A percentile compares a stretch with the other conserved stretches of the same genome.
Conservation (phyloP, 179 eudicot species). For the Camellia oleifera region DNA sequence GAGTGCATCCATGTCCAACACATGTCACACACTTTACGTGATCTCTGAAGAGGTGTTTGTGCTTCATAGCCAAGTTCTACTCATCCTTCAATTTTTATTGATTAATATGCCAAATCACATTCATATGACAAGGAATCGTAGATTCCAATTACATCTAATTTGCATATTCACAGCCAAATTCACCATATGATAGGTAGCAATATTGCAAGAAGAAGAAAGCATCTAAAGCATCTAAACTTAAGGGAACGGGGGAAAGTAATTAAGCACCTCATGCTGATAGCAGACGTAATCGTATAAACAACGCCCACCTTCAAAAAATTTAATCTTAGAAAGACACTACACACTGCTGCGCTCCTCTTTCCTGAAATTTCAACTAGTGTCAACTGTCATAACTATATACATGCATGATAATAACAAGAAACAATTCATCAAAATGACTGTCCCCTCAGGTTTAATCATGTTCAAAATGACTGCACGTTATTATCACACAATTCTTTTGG, state of each 20-base stretch:
- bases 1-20: too few species aligned
- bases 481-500: not conserved
- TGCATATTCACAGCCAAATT: not conserved
- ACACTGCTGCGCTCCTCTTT: conserved; percentile 47
- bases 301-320: conserved; percentile 62
- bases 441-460: conserved; percentile 1
- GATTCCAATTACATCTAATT: not conserved
- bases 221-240: not conserved
- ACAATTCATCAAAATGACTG: not conserved
- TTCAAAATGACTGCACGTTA: not conserved
- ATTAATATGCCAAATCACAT: not conserved
- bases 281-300: conserved; percentile 70
- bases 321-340: conserved; percentile 48
- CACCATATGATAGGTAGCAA: not conserved
- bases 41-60: too few species aligned
- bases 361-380: conserved; percentile 43
- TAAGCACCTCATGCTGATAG: conserved; percentile 65
- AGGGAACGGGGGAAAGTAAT: not conserved
- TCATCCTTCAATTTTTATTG: not conserved
- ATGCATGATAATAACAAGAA: not conserved
- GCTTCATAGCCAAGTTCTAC: not conserved
- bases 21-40: too few species aligned
- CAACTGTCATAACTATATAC: conserved; percentile 8
- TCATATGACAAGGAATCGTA: not conserved
- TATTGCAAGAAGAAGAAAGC: conserved; percentile 7